These are phyloP conservation scores for Coprinellus micaceus DNA, from an alignment of 768 basidiomycete genomes.

Conservation along the genomic window DNA sequence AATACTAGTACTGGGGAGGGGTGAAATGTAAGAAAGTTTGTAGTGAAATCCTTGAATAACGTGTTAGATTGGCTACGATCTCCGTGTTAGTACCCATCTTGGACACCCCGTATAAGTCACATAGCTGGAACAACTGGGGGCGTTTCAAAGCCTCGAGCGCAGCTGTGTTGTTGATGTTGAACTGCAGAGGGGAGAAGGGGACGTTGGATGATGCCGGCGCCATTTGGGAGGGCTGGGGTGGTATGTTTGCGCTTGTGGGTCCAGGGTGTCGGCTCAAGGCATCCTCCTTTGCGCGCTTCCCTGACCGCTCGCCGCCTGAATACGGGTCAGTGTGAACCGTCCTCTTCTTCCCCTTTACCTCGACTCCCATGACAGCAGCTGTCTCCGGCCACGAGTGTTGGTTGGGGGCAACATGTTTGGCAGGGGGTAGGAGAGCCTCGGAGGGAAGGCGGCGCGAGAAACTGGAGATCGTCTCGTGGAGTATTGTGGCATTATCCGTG, in stretches of 20 bases:
- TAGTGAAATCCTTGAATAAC: too few relatives aligned
- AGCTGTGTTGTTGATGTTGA: background rate
- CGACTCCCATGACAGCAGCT: background rate
- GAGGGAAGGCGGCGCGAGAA: background rate
- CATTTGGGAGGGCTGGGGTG: background rate
- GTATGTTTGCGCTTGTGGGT: background rate
- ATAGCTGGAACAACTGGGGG: background rate
- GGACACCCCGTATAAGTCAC: background rate
- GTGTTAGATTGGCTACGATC: too few relatives aligned
- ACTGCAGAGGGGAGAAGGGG: background rate
- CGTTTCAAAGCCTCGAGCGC: background rate
- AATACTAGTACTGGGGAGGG: too few relatives aligned
- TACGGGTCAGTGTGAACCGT: background rate
- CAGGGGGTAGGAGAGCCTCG: background rate
- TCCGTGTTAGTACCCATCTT: too few relatives aligned
- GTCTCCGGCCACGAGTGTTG: background rate
- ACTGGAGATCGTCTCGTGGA: background rate
- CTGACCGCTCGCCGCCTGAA: background rate
- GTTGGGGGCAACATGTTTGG: background rate
- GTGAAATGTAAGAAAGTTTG: too few relatives aligned
- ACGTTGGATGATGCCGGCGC: background rate
- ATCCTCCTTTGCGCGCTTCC: background rate
- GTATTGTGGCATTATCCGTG: background rate
- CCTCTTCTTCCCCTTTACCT: background rate
- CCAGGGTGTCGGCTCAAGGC: background rate